Base-by-base conservation (phyloP, 305 asterid species). In the Plantago lanceolata region DNA sequence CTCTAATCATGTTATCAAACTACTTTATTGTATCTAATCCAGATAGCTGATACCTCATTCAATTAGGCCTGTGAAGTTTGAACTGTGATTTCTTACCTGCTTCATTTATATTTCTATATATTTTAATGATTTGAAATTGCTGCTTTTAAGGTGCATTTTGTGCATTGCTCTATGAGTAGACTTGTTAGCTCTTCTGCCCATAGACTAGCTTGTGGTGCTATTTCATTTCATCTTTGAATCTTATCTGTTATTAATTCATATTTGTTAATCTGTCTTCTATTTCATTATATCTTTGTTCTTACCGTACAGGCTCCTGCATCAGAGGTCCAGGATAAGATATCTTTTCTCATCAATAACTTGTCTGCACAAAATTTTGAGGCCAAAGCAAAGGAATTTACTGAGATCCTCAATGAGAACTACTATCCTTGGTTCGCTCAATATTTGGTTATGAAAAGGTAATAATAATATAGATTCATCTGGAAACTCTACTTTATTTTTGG, bases 351-450 rank as follows among this genome's bases (percentile, higher is more conserved):
- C 63, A 94, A 94, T 76, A 94, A 94, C 69, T 77, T 94, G 78
- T 84, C 97, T 71, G 79, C 79, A 65, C 82, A 94, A 68, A 88
- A 87, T 79, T 48, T 88, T 61, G 99, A 94, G 78, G 79, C 86
- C 66, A 94, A 94, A 85, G 96, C 96, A 14, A 94, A 88, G 70
- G 97, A 90, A 73, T 86, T 90, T 65, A 43, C 81, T 59, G 99
- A 86, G 56, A 71, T 90, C 57, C 75, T 94, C 76, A 82, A 72
- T 64, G 91, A 83, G 80, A 90, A 82, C 72, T 82, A 82, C 66
- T 94, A 79, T 79, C 92, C 96, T 58, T 94, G 99, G 99, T 94
- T 94, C 69, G 99, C 99, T 51, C 92, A 88, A 81, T 94, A 94
- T 75, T 79, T 94, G 89, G 97, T 94, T 71, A 94, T 94, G 99